Evolutionary conservation across 805 yeast genomes (phyloP), one percentile per base, ranked within the genome.

Genomic region (Maudiozyma turicensis): DNA sequence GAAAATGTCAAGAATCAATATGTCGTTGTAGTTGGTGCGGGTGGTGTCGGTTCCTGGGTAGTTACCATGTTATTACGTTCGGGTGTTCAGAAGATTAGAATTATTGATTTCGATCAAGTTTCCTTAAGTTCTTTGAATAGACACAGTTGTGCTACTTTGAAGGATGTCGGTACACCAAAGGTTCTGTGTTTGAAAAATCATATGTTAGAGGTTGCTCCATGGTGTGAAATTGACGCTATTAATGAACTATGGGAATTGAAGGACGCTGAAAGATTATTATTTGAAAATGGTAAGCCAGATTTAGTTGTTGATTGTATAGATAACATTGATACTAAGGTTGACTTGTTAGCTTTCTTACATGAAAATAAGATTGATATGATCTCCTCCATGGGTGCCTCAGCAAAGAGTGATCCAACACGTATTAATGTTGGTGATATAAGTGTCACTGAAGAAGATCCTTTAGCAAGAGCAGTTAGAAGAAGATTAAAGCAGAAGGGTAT

Each of bases 11-110:
- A 96, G 48, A 67, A 73, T 10, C 83, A 87, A 59, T 75, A 78
- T 49, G 77, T 90, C 2, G 85, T 88, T 1, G 85, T 91, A 13
- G 84, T 81, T 10, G 99, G 99, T 32, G 93, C 91, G 14, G 99
- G 99, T 50, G 99, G 99, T 50, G 99, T 93, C 40, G 99, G 99
- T 2, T 90, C 97, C 0, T 90, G 96, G 91, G 95, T 84, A 28
- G 82, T 85, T 10, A 84, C 95, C 9, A 87, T 95, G 85, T 74
- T 93, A 49, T 84, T 86, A 1, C 80, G 99, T 59, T 86, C 95
- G 14, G 99, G 99, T 13, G 82, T 90, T 39, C 82, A 84, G 20
- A 76, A 78, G 51, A 65, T 93, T 47, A 76, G 89, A 56, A 75
- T 93, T 49, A 81, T 93, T 48, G 99, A 93, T 67, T 93, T 93